phyloP scores from a whole-genome alignment of 192 early-diverging fungal species.

The Mortierella alpina region DNA sequence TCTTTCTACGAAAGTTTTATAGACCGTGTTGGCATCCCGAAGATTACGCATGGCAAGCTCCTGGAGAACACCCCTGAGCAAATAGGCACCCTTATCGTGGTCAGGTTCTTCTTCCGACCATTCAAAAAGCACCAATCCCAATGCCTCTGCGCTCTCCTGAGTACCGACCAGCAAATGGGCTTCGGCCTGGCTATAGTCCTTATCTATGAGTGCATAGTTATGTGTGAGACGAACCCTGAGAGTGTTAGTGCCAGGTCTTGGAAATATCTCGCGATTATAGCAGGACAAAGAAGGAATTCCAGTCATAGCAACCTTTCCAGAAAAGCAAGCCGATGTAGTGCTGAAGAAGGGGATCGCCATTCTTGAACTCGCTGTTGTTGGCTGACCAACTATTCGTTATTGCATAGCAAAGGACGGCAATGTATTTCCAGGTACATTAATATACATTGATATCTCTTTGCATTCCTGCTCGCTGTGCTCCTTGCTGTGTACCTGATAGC shows the following conservation, averaged over 20 bases:
- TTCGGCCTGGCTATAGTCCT: constrained; percentile 84
- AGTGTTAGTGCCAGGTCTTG: not conserved
- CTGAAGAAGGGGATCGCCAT: constrained; percentile 78
- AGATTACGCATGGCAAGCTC: constrained; percentile 61
- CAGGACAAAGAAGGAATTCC: not conserved
- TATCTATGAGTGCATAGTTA: constrained; percentile 56
- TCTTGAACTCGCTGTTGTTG: constrained; percentile 63
- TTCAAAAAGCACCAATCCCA: constrained; percentile 81
- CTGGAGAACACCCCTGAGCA: constrained; percentile 84
- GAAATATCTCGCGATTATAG: not conserved
- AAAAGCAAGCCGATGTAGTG: constrained; percentile 77
- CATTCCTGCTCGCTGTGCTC: not conserved
- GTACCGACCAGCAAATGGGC: constrained; percentile 88
- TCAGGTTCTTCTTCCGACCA: constrained; percentile 75
- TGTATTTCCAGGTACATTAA: not conserved
- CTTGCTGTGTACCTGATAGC: constrained; percentile 58
- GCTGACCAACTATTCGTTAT: constrained; percentile 67
- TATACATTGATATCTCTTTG: not conserved
- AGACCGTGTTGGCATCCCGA: constrained; percentile 32
- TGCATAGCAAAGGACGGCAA: not conserved
- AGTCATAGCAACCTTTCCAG: constrained; percentile 64
- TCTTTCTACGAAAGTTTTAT: constrained; percentile 34
- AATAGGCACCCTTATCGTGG: constrained; percentile 78
- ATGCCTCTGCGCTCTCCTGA: constrained; percentile 77
- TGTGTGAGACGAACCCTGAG: not conserved